Evolutionary conservation across 2,329 filamentous ascomycete species (phyloP).

Genomic region (Lanzia echinophila): DNA sequence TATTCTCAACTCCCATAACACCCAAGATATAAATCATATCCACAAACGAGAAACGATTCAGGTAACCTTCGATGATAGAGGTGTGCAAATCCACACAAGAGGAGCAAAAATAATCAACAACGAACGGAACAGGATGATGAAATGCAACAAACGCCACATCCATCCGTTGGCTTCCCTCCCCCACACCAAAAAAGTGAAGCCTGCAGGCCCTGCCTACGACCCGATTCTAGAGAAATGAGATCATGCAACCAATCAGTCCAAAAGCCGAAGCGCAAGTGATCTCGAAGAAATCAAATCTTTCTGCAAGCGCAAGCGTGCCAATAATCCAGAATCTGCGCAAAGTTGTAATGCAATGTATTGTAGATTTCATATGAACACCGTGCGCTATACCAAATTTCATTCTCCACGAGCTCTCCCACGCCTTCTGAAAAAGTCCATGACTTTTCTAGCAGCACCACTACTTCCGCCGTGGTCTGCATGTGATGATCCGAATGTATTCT

Average conservation of each 20-base stretch:
- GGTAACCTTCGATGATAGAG: background rate
- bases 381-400: conserved; percentile 4
- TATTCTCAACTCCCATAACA: background rate
- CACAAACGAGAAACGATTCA: background rate
- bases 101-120: background rate
- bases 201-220: background rate
- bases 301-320: background rate
- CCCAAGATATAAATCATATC: background rate
- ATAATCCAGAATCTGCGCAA: conserved; percentile 3
- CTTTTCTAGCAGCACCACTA: conserved; percentile 78
- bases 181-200: background rate
- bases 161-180: background rate
- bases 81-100: background rate
- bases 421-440: conserved; percentile 97
- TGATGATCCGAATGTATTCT: conserved; percentile 51
- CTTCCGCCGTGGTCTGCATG: conserved; percentile 66
- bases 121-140: background rate
- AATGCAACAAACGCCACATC: background rate
- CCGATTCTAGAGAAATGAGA: background rate
- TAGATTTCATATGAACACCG: background rate
- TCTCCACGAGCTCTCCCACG: conserved; percentile 59
- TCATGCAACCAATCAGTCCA: background rate
- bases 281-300: background rate
- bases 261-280: background rate
- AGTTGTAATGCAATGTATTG: background rate